Conservation (phyloP, 495 filamentous ascomycete genomes). For the Penicillium nucicola region DNA sequence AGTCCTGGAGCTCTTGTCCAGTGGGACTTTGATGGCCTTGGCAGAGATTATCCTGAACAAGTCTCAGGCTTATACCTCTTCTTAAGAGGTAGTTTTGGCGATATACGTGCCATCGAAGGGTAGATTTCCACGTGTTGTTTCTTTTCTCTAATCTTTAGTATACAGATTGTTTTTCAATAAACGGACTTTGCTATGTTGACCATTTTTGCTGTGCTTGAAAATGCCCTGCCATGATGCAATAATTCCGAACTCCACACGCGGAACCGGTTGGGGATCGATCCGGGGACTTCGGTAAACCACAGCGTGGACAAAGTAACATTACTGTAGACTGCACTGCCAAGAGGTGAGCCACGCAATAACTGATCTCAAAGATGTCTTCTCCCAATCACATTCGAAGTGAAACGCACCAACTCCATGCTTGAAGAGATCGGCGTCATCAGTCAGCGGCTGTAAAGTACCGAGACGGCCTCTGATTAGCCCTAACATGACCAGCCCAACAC, state of each 20-base stretch:
- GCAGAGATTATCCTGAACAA: slow-evolving; percentile 29
- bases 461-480: background rate
- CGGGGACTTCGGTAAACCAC: too few relatives aligned
- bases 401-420: background rate
- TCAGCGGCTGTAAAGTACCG: background rate
- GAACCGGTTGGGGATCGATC: too few relatives aligned
- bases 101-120: background rate
- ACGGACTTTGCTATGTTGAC: too few relatives aligned
- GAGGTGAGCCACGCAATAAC: background rate
- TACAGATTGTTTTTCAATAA: background rate
- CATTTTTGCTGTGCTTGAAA: too few relatives aligned
- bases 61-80: slow-evolving; percentile 16
- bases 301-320: background rate
- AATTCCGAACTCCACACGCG: too few relatives aligned
- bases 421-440: background rate
- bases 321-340: background rate
- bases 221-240: too few relatives aligned
- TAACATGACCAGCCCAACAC: background rate
- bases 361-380: background rate
- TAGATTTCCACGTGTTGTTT: background rate
- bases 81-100: background rate
- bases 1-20: slow-evolving; percentile 30
- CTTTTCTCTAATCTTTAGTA: background rate
- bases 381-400: background rate
- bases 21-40: slow-evolving; percentile 26